Evolutionary conservation across 1,139 yeast species (phyloP), one percentile per base, ranked within the genome.

Genomic region (Sugiyamaella sp.): DNA sequence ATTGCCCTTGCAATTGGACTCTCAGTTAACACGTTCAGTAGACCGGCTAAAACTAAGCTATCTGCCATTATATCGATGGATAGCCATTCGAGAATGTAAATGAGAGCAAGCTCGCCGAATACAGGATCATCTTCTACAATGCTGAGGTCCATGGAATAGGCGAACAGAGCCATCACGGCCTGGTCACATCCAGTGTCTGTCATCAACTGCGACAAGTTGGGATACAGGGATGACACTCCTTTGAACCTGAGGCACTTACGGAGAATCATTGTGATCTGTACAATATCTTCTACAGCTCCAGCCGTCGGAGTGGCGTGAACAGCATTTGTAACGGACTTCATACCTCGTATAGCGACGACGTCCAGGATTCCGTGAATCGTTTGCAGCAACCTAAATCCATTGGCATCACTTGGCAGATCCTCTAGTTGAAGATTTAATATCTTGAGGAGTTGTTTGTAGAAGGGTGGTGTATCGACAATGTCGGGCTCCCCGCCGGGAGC

Each of bases 51-150:
- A 9, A 88, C 79, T 51, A 89, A 74, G 52, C 77, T 80, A 55
- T 85, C 86, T 0, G 96, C 91, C 63, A 89, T 78, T 0, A 72
- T 73, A 52, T 82, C 82, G 17, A 84, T 75, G 1, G 81, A 73
- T 66, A 87, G 80, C 65, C 90, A 74, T 62, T 89, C 95, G 56
- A 82, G 80, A 43, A 89, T 75, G 60, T 82, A 87, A 66, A 82
- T 79, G 59, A 91, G 73, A 25, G 91, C 76, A 49, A 89, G 71
- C 58, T 87, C 93, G 0, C 95, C 95, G 66, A 86, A 82, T 0
- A 85, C 74, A 32, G 81, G 81, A 52, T 87, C 95, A n/a, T 57
- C 61, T 20, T 62, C 60, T 55, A 82, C 80, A 2, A 82, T 74
- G 57, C 79, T 80, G 40, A 86, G 74, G 43, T 81, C 70, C 62